phyloP scores from a whole-genome alignment of 2,329 filamentous ascomycete genomes.

The Colletotrichum magnum region DNA sequence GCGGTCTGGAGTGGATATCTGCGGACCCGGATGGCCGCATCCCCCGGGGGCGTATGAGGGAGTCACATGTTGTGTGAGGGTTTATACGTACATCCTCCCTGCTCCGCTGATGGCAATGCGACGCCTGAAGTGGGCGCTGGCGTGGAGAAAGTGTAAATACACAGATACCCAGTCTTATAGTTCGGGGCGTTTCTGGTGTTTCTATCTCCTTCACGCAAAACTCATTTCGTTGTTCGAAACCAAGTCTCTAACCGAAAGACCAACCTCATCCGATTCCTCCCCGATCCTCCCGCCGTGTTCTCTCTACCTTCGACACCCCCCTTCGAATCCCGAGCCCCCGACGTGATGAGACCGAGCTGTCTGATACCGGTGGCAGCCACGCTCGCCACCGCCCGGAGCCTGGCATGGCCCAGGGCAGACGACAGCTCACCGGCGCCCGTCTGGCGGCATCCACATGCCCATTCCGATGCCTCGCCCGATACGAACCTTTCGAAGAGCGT shows the following conservation, averaged over 20 bases:
- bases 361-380: slow-evolving; percentile 14
- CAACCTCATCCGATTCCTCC: neutral
- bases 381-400: slow-evolving; percentile 1
- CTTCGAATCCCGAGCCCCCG: neutral
- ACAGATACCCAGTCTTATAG: neutral
- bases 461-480: too few species aligned
- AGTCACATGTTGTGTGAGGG: too few species aligned
- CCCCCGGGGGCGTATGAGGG: neutral
- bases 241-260: too few species aligned
- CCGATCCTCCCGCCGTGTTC: neutral
- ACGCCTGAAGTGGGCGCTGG: neutral
- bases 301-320: neutral
- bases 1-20: neutral
- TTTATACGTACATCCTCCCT: neutral
- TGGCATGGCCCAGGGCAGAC: neutral
- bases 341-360: slow-evolving; percentile 12
- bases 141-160: neutral
- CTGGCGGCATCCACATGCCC: too few species aligned
- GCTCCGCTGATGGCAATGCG: neutral
- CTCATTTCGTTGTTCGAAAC: too few species aligned
- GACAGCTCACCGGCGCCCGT: too few species aligned
- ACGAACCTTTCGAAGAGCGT: neutral
- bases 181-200: too few species aligned
- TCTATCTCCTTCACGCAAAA: too few species aligned
- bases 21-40: slow-evolving; percentile 35